These are phyloP conservation scores for Trichophyton mentagrophytes DNA, from an alignment of 2,329 filamentous ascomycete genomes.

Conservation along the genomic window DNA sequence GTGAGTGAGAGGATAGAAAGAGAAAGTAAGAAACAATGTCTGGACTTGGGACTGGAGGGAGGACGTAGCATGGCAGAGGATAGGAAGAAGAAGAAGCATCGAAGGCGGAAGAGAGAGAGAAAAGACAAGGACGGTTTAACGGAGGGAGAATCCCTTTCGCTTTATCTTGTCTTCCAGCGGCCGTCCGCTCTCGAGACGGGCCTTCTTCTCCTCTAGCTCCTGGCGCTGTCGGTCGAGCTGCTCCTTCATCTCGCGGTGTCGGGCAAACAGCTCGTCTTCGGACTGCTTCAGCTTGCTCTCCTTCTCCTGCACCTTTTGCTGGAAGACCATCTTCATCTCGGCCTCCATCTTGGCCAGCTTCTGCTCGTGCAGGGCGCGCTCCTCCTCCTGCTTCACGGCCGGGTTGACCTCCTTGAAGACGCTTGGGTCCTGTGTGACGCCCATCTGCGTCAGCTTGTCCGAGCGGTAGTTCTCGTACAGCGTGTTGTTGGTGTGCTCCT, in stretches of 20 bases:
- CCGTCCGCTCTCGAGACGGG: slow-evolving; percentile 83
- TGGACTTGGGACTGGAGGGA: neutral
- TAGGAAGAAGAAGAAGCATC: slow-evolving; percentile 5
- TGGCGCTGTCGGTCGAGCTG: slow-evolving; percentile 88
- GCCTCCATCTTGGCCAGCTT: slow-evolving; percentile 99
- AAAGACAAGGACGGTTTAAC: slow-evolving; percentile 44
- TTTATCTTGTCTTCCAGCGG: slow-evolving; percentile 96
- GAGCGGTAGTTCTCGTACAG: slow-evolving; percentile 99
- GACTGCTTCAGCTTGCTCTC: slow-evolving; percentile 99
- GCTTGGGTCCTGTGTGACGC: slow-evolving; percentile 93
- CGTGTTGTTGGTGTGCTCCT: slow-evolving; percentile 99
- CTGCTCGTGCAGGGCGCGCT: slow-evolving; percentile 94
- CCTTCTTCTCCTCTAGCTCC: slow-evolving; percentile 98
- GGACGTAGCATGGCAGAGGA: slow-evolving; percentile 16
- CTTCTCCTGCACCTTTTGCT: slow-evolving; percentile 98
- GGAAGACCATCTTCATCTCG: slow-evolving; percentile 99
- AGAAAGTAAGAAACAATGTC: slow-evolving; percentile 11
- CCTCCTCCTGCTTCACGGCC: slow-evolving; percentile 98
- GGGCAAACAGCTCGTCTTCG: slow-evolving; percentile 95
- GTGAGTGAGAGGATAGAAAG: slow-evolving; percentile 9
- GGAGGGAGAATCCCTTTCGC: slow-evolving; percentile 98
- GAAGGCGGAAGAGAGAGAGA: neutral
- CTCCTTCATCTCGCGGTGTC: slow-evolving; percentile 99
- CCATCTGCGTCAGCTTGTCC: slow-evolving; percentile 97
- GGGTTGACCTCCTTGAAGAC: slow-evolving; percentile 99